Base-by-base conservation (phyloP, 805 yeast species). In the Saccharomycopsis fodiens region DNA sequence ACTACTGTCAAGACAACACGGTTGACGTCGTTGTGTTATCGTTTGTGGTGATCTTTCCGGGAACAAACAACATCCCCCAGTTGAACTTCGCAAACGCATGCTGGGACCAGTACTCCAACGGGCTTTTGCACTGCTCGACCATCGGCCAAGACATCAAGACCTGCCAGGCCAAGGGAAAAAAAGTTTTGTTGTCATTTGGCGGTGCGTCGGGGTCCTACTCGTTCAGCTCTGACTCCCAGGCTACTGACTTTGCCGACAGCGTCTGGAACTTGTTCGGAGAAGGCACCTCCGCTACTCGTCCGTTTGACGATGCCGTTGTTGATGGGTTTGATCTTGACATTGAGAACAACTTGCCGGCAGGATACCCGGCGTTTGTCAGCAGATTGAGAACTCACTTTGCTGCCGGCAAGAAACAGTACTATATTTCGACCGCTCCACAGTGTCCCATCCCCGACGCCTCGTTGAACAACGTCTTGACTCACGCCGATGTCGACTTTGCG, bases 281-380 rank as follows among this genome's bases (percentile, higher is more conserved):
- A 67, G 37, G 55, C 55, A 15, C 45, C 8, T 29, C 44, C 15
- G 38, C 43, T 22, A 45, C 46, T 50, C 55, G 78, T 53, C 61
- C 75, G 46, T 78, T 81, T 54, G 84, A 78, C 50, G 74, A 67
- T 55, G 70, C 95, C 1, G 62, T 81, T 20, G 70, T 91, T 39
- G 97, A 91, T 63, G 97, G 97, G 15, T 89, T 88, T 60, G 97
- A 91, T 63, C 79, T 89, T 52, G 97, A 91, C 63, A 78, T 85
- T 56, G 97, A 91, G 63, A 73, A 76, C 59, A 69, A 69, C 50
- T 62, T 69, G 47, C 69, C 72, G 42, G 66, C 68, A 1, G 96
- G 95, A n/a, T 83, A 81, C 57, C 74, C 77, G 31, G 74, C 81
- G 13, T 61, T 82, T 44, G 84, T 77, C 12, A 67, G 62, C 35